Conservation (phyloP, 2,329 filamentous ascomycete species). For the Colletotrichum sp. region DNA sequence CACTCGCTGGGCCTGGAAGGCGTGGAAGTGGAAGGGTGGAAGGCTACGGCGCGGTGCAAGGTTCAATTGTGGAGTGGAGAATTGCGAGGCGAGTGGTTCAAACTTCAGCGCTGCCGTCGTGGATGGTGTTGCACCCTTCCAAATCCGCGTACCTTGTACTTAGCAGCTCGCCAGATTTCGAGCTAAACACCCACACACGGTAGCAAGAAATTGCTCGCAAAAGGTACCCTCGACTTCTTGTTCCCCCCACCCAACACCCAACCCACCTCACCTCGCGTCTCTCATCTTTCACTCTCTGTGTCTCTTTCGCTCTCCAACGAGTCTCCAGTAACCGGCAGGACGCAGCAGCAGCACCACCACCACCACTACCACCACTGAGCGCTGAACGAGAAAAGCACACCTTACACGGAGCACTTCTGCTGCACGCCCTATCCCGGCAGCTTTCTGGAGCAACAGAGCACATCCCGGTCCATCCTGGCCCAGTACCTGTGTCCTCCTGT, state of each 20-base stretch:
- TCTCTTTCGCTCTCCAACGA: not conserved
- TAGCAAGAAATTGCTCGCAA: not conserved
- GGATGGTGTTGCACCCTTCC: not conserved
- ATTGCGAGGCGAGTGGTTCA: not conserved
- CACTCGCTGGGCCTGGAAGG: not conserved
- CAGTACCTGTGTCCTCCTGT: not conserved
- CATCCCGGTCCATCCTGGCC: not conserved
- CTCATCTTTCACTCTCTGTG: not conserved
- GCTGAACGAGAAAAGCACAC: not conserved
- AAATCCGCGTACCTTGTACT: not conserved
- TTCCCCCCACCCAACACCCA: not conserved
- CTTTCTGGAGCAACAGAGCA: constrained; percentile 8
- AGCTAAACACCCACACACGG: not conserved
- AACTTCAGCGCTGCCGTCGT: not conserved
- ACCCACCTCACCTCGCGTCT: not conserved
- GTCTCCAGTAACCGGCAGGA: not conserved
- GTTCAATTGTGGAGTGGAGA: not conserved
- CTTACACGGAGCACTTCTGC: constrained; percentile 7
- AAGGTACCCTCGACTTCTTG: not conserved
- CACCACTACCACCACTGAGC: not conserved
- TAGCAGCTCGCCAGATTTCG: not conserved
- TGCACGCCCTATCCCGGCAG: constrained; percentile 1
- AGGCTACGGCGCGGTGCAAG: not conserved
- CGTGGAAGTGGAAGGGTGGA: not conserved
- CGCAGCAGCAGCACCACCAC: not conserved